phyloP scores from a whole-genome alignment of 2,329 filamentous ascomycete species.

The Pyricularia grisea region DNA sequence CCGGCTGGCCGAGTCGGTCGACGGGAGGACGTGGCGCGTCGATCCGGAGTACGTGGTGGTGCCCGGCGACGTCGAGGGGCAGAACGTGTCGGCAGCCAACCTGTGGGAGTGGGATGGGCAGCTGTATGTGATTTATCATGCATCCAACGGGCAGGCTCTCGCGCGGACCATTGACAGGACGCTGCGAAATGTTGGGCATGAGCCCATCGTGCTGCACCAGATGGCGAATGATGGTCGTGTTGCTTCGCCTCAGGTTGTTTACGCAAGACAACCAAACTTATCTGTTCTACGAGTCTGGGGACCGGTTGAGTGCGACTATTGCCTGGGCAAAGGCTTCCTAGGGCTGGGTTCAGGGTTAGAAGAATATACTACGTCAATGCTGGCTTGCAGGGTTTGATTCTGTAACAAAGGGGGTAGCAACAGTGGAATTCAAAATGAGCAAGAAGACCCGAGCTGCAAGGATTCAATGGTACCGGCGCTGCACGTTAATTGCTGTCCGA shows the following conservation, averaged over 20 bases:
- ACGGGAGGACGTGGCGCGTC: no score
- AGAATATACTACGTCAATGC: no score
- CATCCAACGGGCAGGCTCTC: no score
- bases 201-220: background rate
- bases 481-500: background rate
- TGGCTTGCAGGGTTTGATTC: background rate
- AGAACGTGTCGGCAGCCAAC: no score
- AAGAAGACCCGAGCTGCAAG: background rate
- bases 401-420: background rate
- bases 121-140: no score
- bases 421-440: background rate
- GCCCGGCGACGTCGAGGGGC: no score
- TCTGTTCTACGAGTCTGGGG: background rate
- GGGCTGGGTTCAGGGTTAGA: no score
- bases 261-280: background rate
- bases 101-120: no score
- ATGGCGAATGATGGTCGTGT: background rate
- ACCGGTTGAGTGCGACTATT: background rate
- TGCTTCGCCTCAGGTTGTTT: background rate
- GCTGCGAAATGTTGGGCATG: no score
- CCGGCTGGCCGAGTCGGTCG: no score
- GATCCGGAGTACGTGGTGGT: no score
- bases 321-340: background rate
- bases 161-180: no score
- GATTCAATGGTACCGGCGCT: background rate